Evolutionary conservation across 2,329 filamentous ascomycete species (phyloP), one percentile per base, ranked within the genome.

Genomic region (Dactylonectria estremocensis): DNA sequence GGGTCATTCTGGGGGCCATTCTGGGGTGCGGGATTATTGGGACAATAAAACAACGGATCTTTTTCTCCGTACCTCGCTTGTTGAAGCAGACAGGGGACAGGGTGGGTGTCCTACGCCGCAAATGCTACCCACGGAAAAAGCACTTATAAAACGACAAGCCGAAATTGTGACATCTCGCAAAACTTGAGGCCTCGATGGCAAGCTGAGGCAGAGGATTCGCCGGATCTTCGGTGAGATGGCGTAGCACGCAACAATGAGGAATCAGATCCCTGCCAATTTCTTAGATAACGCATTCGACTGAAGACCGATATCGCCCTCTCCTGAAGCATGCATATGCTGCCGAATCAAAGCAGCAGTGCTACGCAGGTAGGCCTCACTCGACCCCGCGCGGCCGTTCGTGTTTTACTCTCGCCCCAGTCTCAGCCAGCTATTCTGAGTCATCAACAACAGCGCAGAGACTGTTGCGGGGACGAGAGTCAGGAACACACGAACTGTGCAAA

Each of bases 1-100:
- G 13, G 35, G 35, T 14, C 35, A 10, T 14, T 37, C n/a, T 43
- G 3, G 40, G n/a, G 40, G 16, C 40, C 14, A 14, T n/a, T 20
- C 16, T 53, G 28, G 28, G 14, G 28, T 53, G 50, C 50, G 50
- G 50, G 50, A 33, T 53, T 53, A 20, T 35, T 35, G 28, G 31
- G 28, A n/a, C 33, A 11, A n/a, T 13, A 35, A 31, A n/a, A 14
- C 7, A 20, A 31, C 50, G 50, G 50, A 53, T n/a, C 40, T n/a
- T 18, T n/a, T 43, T n/a, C 16, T 43, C n/a, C 40, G 40, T 43
- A n/a, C 40, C 40, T 14, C 14, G 40, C 16, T n/a, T n/a, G 40
- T 43, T 9, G 16, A 43, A 8, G 40, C 7, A n/a, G 37, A 40
- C 37, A 16, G 13, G 37, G 37, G 14, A 40, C 40, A 43, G 14